Percentiles rank a stretch among this genome's conserved stretches.
Conservation (phyloP, 1,284 basidiomycete species). For the Boletus sp. region DNA sequence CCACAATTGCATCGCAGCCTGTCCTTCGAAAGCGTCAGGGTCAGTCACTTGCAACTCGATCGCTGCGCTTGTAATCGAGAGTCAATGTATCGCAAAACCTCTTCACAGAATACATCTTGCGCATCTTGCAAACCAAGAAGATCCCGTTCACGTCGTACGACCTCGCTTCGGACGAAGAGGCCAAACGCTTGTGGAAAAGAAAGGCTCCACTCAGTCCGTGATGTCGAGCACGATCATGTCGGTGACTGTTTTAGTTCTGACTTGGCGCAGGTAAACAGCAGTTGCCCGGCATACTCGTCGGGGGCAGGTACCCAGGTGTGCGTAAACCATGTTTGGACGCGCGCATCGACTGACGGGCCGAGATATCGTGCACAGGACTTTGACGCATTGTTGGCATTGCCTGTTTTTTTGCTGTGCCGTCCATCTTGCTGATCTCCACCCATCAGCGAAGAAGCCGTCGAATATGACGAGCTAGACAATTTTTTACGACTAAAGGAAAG, state of each 20-base stretch:
- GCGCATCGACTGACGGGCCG: constrained; percentile 1
- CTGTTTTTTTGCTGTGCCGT: constrained; percentile 6
- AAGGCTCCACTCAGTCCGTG: constrained; percentile 64
- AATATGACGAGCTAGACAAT: constrained; percentile 61
- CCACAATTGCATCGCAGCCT: constrained; percentile 79
- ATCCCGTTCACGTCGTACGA: constrained; percentile 76
- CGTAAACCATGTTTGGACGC: constrained; percentile 20
- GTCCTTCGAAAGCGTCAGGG: constrained; percentile 72
- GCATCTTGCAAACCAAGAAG: constrained; percentile 78
- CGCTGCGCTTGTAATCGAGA: neutral
- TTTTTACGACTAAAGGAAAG: constrained; percentile 71
- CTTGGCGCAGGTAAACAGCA: constrained; percentile 63
- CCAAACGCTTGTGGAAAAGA: constrained; percentile 74
- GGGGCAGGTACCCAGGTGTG: constrained; percentile 59
- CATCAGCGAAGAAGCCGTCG: constrained; percentile 74
- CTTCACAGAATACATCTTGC: constrained; percentile 62
- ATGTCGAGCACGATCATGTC: constrained; percentile 3
- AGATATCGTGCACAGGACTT: constrained; percentile 41
- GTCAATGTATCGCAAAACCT: neutral
- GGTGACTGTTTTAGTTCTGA: neutral
- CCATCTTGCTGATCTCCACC: constrained; percentile 11
- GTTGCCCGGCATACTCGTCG: constrained; percentile 74
- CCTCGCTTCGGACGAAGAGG: constrained; percentile 74
- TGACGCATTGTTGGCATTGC: constrained; percentile 47
- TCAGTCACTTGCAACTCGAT: constrained; percentile 21